Conservation (phyloP, 345 rosid genomes). For the Eucalyptus globulus region DNA sequence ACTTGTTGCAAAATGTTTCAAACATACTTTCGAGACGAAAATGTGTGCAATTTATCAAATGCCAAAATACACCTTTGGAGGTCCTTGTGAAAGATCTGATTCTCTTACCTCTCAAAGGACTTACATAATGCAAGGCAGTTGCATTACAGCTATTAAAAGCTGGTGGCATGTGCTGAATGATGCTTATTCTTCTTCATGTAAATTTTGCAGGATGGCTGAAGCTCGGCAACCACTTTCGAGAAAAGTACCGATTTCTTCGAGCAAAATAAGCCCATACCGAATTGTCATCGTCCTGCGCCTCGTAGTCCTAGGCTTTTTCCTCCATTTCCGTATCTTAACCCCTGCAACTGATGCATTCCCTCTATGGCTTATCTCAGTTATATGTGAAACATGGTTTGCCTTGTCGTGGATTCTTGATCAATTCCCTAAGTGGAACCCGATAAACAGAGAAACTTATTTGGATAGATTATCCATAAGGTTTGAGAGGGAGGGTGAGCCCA, state of each 20-base stretch:
- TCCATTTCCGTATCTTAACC: conserved; percentile 82
- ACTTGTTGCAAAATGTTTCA: background rate
- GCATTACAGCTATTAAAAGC: background rate
- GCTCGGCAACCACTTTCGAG: conserved; percentile 95
- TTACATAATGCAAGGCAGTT: background rate
- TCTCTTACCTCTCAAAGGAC: background rate
- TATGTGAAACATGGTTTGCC: conserved; percentile 94
- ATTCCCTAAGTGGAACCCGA: conserved; percentile 96
- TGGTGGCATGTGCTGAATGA: background rate
- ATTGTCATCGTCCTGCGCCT: conserved; percentile 91
- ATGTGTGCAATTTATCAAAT: background rate
- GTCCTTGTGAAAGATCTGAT: background rate
- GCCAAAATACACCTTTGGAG: background rate
- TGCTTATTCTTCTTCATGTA: background rate
- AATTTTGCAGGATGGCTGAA: conserved; percentile 65
- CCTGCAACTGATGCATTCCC: conserved; percentile 90
- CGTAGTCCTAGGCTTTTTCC: conserved; percentile 62
- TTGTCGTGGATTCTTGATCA: conserved; percentile 97
- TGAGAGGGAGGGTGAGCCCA: conserved; percentile 80
- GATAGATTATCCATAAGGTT: conserved; percentile 82
- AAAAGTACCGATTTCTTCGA: conserved; percentile 77
- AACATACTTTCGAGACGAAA: background rate
- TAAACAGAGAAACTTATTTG: conserved; percentile 80
- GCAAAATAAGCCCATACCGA: conserved; percentile 86
- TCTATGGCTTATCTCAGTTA: conserved; percentile 86